Evolutionary conservation across 805 yeast species (phyloP), one percentile per base, ranked within the genome.

Genomic region (Kluyveromyces siamensis): DNA sequence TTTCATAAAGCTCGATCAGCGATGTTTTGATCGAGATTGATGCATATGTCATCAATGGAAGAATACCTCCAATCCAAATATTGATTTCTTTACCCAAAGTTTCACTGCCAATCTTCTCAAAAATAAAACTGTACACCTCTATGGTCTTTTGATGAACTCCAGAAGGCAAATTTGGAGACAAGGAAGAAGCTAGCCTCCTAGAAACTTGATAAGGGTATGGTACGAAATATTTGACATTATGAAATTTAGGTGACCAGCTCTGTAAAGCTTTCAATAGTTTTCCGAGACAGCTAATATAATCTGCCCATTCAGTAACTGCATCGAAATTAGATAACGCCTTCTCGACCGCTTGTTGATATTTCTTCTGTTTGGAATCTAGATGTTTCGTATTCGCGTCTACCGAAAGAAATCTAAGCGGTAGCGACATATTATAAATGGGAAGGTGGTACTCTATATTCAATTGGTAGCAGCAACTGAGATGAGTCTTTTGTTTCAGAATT

Each of bases 281-380:
- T 2, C 91, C 81, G 41, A 95, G 71, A 62, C 87, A 90, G 19
- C 97, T 84, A 49, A 93, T 93, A 63, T 91, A 89, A 63, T 93
- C 99, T 13, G 99, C 98, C 99, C 99, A 93, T 70, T 93, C 99
- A 33, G 81, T 85, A 1, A 89, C 84, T 1, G 85, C 69, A 46
- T 87, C 96, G 69, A 91, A 91, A 17, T 79, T 72, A 7, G 77
- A 74, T 19, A 93, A 70, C 0, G 93, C 87, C 55, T 82, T 77
- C 46, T 85, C 91, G 11, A 91, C 75, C 49, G 75, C 80, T n/a
- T 77, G 72, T 18, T 73, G 69, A 59, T 81, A 84, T 51, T 84
- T 80, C 68, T 79, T 84, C 60, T 84, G 90, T 57, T 81, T 80
- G 1, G 89, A 67, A 47, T 74, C 76, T 58, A 77, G 53, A 47